Conservation (phyloP, 2,329 filamentous ascomycete species). For the Didymella pinodella region DNA sequence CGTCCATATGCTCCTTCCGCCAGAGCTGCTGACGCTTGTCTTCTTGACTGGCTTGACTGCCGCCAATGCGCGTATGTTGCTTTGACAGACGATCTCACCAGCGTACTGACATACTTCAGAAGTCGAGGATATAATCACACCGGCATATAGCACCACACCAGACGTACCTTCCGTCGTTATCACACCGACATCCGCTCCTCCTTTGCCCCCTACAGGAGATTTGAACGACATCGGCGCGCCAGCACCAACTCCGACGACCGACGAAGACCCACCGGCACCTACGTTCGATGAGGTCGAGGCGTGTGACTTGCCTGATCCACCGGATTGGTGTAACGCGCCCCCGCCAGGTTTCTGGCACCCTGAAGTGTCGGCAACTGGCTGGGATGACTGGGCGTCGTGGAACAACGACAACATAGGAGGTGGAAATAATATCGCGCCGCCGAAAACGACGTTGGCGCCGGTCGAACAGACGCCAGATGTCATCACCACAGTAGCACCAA, state of each 20-base stretch:
- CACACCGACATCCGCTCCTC: neutral
- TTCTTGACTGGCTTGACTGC: conserved; percentile 7
- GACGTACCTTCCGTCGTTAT: neutral
- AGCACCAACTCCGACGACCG: neutral
- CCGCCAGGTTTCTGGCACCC: conserved; percentile 9
- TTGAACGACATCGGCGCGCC: conserved; percentile 5
- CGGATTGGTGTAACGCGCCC: conserved; percentile 10
- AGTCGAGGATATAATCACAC: neutral
- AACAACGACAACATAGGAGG: conserved; percentile 10
- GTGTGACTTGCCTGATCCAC: conserved; percentile 14
- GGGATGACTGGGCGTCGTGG: conserved; percentile 20
- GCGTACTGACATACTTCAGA: neutral
- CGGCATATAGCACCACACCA: neutral
- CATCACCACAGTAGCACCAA: conserved; percentile 28
- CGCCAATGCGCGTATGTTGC: conserved; percentile 7
- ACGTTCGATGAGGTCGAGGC: conserved; percentile 7
- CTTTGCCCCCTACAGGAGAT: neutral
- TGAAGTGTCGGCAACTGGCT: conserved; percentile 26
- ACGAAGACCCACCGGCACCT: neutral
- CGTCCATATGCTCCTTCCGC: conserved; percentile 9
- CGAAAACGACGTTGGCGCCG: neutral
- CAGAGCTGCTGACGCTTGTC: conserved; percentile 12
- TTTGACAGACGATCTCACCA: neutral
- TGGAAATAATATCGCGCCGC: conserved; percentile 1
- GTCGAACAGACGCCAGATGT: conserved; percentile 16